These are phyloP conservation scores for Drechslerella coelobrocha DNA, from an alignment of 2,329 filamentous ascomycete genomes.

Conservation along the genomic window DNA sequence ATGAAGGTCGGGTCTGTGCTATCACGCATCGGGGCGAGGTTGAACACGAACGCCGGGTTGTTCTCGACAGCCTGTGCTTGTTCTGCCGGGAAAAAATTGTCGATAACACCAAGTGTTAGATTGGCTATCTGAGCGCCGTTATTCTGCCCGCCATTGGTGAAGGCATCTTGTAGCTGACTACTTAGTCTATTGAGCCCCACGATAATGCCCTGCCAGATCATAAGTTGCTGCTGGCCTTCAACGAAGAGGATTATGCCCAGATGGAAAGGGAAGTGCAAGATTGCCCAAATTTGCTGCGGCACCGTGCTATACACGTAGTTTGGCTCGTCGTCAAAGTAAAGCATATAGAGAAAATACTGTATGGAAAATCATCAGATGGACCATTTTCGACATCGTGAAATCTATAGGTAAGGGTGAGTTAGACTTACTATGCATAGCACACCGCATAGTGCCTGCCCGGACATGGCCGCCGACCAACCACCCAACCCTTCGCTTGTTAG, in stretches of 20 bases:
- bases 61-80: slow-evolving; percentile 30
- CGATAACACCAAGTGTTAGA: slow-evolving; percentile 53
- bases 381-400: slow-evolving; percentile 59
- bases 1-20: slow-evolving; percentile 51
- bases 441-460: slow-evolving; percentile 52
- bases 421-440: slow-evolving; percentile 54
- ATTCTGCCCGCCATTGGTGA: slow-evolving; percentile 56
- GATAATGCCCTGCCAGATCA: slow-evolving; percentile 61
- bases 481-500: slow-evolving; percentile 35
- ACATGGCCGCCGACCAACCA: slow-evolving; percentile 50
- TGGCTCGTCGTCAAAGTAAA: slow-evolving; percentile 67
- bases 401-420: background rate
- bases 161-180: slow-evolving; percentile 58
- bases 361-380: slow-evolving; percentile 57
- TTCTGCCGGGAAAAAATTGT: slow-evolving; percentile 43
- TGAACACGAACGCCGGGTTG: slow-evolving; percentile 36
- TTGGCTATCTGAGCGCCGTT: slow-evolving; percentile 56
- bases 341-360: slow-evolving; percentile 67
- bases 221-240: slow-evolving; percentile 68
- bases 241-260: slow-evolving; percentile 69
- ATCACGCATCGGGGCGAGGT: slow-evolving; percentile 39
- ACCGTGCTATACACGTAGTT: slow-evolving; percentile 61
- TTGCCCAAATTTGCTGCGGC: slow-evolving; percentile 67
- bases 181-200: slow-evolving; percentile 60
- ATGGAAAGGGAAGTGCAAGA: slow-evolving; percentile 70